Evolutionary conservation across 352 stramenopile genomes (phyloP).

Genomic region (Phytopythium montanum): DNA sequence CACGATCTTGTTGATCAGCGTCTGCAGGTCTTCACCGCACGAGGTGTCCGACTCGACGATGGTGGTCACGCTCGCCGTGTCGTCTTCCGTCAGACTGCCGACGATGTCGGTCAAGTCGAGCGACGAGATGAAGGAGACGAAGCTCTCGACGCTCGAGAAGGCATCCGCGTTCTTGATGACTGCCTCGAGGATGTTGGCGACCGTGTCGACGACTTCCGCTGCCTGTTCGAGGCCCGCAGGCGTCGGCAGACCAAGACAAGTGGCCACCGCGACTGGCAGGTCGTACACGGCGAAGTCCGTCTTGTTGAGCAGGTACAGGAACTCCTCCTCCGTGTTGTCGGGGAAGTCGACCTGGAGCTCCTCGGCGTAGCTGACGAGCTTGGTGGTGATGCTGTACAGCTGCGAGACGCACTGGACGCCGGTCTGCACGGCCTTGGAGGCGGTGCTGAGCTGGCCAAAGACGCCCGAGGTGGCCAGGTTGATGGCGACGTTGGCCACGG

Average conservation of each 20-base stretch:
- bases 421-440: constrained; percentile 38
- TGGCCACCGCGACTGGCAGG: constrained; percentile 42
- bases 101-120: constrained; percentile 15
- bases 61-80: constrained; percentile 22
- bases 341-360: constrained; percentile 30
- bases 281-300: constrained; percentile 53
- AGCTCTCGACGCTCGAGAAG: constrained; percentile 28
- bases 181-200: constrained; percentile 25
- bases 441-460: constrained; percentile 37
- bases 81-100: constrained; percentile 19
- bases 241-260: constrained; percentile 31
- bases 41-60: constrained; percentile 32
- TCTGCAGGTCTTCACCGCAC: constrained; percentile 44
- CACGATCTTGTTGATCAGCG: constrained; percentile 43
- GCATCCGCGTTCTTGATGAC: constrained; percentile 34
- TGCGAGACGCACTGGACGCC: constrained; percentile 3
- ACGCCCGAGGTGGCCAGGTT: constrained; percentile 48
- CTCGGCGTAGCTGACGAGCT: constrained; percentile 37
- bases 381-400: constrained; percentile 3
- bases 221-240: constrained; percentile 21
- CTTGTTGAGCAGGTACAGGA: constrained; percentile 51
- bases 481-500: constrained; percentile 45
- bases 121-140: constrained; percentile 30
- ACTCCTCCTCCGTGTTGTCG: constrained; percentile 42
- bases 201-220: constrained; percentile 32